Evolutionary conservation across 176 grass and related monocot genomes (phyloP).

Genomic region (Poa pratensis): DNA sequence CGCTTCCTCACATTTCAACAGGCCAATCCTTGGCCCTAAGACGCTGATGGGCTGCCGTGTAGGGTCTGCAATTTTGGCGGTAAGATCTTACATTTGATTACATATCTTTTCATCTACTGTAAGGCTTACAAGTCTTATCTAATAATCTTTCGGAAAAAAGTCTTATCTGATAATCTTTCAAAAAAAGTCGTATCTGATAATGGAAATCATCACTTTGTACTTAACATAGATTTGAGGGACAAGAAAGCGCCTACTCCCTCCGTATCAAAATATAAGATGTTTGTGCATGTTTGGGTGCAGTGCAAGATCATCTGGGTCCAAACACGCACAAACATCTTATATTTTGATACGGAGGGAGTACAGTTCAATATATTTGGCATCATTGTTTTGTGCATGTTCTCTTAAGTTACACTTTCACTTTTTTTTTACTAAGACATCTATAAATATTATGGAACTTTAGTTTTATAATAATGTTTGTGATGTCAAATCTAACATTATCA

Average conservation of each 20-base stretch:
- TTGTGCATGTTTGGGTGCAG: too few relatives aligned
- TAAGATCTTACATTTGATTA: background rate
- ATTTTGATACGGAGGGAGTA: too few relatives aligned
- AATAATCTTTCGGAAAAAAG: background rate
- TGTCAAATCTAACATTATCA: background rate
- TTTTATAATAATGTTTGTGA: background rate
- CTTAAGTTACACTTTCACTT: background rate
- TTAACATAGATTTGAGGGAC: background rate
- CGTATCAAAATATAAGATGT: too few relatives aligned
- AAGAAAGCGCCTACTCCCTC: background rate
- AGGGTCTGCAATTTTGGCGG: background rate
- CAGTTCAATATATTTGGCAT: background rate
- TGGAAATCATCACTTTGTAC: background rate
- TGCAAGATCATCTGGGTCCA: too few relatives aligned
- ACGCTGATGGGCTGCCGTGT: background rate
- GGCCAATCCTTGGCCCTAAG: background rate
- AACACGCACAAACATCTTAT: too few relatives aligned
- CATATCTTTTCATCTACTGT: background rate
- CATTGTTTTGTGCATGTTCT: background rate
- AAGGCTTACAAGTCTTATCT: background rate
- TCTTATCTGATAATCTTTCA: too few relatives aligned
- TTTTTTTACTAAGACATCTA: background rate
- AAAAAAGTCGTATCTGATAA: background rate
- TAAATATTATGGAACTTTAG: background rate
- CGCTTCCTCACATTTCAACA: background rate